Conservation (phyloP, 129 eudicot species). For the Cynara cardunculus region DNA sequence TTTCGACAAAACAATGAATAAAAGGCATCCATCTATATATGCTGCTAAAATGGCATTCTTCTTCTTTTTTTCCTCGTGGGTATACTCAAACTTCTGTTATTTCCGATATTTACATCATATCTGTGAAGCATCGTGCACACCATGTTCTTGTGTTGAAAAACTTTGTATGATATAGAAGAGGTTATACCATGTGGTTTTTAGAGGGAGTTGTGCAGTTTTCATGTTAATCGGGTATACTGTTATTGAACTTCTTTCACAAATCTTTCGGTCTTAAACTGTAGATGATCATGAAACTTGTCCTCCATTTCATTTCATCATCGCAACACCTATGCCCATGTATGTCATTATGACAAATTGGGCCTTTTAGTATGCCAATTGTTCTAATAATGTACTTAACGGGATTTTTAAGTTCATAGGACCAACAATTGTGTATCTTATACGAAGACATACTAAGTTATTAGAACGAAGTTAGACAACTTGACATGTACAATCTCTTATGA, state of each 20-base stretch:
- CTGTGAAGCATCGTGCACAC: neutral
- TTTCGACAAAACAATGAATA: neutral
- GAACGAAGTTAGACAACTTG: neutral
- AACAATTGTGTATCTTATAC: neutral
- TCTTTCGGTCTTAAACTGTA: neutral
- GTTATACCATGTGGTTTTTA: neutral
- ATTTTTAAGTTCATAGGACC: neutral
- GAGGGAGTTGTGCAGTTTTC: neutral
- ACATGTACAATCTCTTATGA: neutral
- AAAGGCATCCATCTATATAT: conserved; percentile 1
- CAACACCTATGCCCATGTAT: neutral
- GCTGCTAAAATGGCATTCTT: neutral
- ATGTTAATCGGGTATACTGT: neutral
- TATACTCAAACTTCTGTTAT: neutral
- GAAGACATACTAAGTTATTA: too few species aligned
- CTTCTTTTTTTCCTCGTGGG: neutral
- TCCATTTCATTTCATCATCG: neutral
- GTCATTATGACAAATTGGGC: neutral
- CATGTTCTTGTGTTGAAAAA: neutral
- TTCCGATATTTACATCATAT: neutral
- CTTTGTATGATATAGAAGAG: neutral
- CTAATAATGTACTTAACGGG: neutral
- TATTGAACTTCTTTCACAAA: neutral
- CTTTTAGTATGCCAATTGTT: neutral
- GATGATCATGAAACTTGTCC: neutral